Percentiles rank a stretch among this genome's conserved stretches.
Conservation (phyloP, 768 basidiomycete species). For the Favolaschia claudopus region DNA sequence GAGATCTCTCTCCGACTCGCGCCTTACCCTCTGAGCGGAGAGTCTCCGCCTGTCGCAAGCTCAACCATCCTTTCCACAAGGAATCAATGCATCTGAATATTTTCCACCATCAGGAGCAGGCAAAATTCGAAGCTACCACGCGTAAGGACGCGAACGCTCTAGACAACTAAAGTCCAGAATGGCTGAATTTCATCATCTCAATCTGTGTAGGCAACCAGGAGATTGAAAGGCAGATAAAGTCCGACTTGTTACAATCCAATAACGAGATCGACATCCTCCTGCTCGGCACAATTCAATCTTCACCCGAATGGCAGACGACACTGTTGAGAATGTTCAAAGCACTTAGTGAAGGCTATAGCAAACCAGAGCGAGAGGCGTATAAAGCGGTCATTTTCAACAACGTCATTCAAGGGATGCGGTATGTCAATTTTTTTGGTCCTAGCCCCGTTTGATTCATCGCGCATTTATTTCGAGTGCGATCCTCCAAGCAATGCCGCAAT, state of each 20-base stretch:
- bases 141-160: no score
- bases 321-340: slow-evolving; percentile 99
- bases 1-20: no score
- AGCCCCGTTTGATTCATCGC: not conserved
- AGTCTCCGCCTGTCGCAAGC: no score
- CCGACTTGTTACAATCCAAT: slow-evolving; percentile 37
- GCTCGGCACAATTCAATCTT: slow-evolving; percentile 96
- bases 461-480: slow-evolving; percentile 63
- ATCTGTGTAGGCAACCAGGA: no score
- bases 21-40: no score
- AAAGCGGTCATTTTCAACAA: slow-evolving; percentile 96
- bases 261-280: slow-evolving; percentile 97
- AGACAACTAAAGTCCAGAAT: no score
- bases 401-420: slow-evolving; percentile 96
- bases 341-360: slow-evolving; percentile 89
- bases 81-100: no score
- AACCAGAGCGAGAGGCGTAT: slow-evolving; percentile 90
- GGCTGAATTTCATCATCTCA: no score
- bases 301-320: slow-evolving; percentile 94
- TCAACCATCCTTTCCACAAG: no score
- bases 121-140: no score
- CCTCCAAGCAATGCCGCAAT: slow-evolving; percentile 88
- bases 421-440: slow-evolving; percentile 31
- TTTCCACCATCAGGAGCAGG: no score
- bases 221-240: no score